Evolutionary conservation across 768 basidiomycete genomes (phyloP), one percentile per base, ranked within the genome.

Genomic region (Hebeloma cylindrosporum): DNA sequence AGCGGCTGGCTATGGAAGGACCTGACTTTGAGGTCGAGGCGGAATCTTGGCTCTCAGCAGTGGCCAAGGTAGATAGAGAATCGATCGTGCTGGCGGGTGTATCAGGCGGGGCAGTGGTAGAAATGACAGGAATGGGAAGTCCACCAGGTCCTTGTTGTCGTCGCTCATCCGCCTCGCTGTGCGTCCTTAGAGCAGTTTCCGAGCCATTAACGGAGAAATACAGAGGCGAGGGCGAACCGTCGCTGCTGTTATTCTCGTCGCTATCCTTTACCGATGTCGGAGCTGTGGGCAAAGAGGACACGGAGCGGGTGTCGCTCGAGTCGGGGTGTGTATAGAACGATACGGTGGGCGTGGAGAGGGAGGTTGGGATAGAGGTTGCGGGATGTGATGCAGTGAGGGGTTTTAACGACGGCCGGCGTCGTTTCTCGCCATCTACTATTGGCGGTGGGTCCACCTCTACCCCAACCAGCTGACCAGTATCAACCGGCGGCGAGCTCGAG

Each of bases 81-180:
- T 43, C 41, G 27, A 35, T 37, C 9, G 47, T 44, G 26, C 43
- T 41, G 44, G 36, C 47, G 13, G 55, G 56, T 9, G 58, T 48
- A 23, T 56, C 56, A 13, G 51, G 33, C 13, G 77, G 74, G 3
- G 60, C 71, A 13, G 60, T 65, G 2, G 77, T 80, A 4, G 76
- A 74, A 46, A 83, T 82, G 6, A 59, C 65, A 11, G 82, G 82
- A 37, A 84, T 78, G 1, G 73, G 67, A 20, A 75, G 53, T 0
- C 72, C 71, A 10, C 64, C 70, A 27, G 69, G 75, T n/a, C 38
- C 14, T 26, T 22, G 17, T 3, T 18, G 38, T 22, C 14, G 22
- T 45, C 43, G 22, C 21, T 46, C 14, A n/a, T 40, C 26, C 13
- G 22, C 27, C 29, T 46, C 10, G 40, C 5, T 21, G 29, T 27